These are phyloP conservation scores for Naegleria gruberi DNA, from an alignment of 208 protist genomes.

Conservation along the genomic window DNA sequence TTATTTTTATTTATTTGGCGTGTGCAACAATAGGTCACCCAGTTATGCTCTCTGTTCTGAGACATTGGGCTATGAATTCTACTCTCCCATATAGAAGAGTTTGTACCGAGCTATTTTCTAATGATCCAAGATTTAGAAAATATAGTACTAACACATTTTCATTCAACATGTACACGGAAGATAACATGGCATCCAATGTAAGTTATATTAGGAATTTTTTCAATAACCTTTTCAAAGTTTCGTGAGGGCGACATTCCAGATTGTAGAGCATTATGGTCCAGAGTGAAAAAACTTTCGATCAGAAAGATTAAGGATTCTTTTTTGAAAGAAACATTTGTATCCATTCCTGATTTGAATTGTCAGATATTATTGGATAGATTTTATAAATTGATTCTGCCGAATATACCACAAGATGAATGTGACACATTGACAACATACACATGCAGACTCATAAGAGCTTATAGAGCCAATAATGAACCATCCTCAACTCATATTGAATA, in stretches of 20 bases:
- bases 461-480: not conserved
- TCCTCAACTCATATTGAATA: not conserved
- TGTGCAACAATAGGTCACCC: not conserved
- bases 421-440: not conserved
- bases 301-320: not conserved
- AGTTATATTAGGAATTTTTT: not conserved
- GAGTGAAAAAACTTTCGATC: not conserved
- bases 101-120: not conserved
- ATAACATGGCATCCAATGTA: not conserved
- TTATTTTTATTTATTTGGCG: not conserved
- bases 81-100: not conserved
- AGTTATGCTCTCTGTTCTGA: not conserved
- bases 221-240: not conserved
- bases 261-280: not conserved
- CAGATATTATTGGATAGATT: not conserved
- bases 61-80: not conserved
- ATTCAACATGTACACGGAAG: not conserved
- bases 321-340: not conserved
- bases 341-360: not conserved
- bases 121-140: not conserved
- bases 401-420: not conserved
- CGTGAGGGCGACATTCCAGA: not conserved
- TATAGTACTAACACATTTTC: not conserved
- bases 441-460: not conserved
- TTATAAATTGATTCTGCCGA: not conserved